Evolutionary conservation across 2,329 filamentous ascomycete species (phyloP), one percentile per base, ranked within the genome.

Genomic region (Hypoxylon sp.): DNA sequence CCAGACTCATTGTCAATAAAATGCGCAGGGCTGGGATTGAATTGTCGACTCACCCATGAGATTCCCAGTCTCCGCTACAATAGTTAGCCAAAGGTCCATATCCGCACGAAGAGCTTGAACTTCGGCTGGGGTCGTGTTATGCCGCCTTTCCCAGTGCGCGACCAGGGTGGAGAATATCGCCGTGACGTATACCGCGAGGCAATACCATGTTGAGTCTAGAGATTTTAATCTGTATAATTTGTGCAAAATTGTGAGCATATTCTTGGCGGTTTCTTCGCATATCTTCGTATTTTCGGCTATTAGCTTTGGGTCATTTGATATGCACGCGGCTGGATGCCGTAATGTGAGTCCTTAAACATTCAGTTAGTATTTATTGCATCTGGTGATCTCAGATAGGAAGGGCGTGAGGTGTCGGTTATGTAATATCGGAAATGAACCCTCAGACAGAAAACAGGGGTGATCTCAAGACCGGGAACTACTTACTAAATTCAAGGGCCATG

Each of bases 171-270:
- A 92, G 73, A 94, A 92, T 63, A 93, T 90, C 26, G 91, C 91
- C 47, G 91, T 88, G 11, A 92, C 85, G 74, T 92, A 93, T 5
- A 92, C 86, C 0, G 92, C 90, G 53, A 89, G 85, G 52, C 91
- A 90, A 73, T 92, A 92, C 91, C 92, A 94, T 0, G 92, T 93
- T 1, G 91, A 92, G 75, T 95, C 92, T 3, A 94, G 81, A 48
- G 88, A 89, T 74, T 91, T 92, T 63, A 90, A 82, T 71, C 84
- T 85, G 64, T 88, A 86, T 52, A 94, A 80, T 58, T 88, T 83
- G 22, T 84, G 83, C 5, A 90, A 87, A 26, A 86, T 84, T 22
- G 83, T 82, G 2, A 94, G 82, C 80, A 94, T 88, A 67, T 90
- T 86, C 51, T 86, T 84, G 5, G 91, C 87, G 9, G 88, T 88